A percentile compares a stretch with the other conserved stretches of the same genome.
Evolutionary conservation across 202 grass and related monocot genomes (phyloP).

Genomic region (Carex sylvatica): DNA sequence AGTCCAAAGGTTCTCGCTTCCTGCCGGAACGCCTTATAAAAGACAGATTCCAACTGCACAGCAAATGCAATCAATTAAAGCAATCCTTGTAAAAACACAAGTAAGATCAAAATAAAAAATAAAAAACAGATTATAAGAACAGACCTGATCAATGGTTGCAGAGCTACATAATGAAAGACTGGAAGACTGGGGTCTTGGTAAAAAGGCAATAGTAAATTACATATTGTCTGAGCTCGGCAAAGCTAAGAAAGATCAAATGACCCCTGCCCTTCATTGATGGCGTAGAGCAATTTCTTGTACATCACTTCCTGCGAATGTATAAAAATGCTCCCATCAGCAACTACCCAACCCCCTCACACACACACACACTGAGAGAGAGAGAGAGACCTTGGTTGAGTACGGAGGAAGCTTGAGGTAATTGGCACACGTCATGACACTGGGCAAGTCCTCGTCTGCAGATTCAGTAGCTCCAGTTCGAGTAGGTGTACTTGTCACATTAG

Average conservation of each 20-base stretch:
- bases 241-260: constrained; percentile 94
- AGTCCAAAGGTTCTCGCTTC: neutral
- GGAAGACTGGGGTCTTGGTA: constrained; percentile 9
- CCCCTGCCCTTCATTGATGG: constrained; percentile 83
- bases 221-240: neutral
- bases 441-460: constrained; percentile 75
- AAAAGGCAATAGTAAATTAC: constrained; percentile 26
- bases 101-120: neutral
- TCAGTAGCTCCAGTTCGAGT: constrained; percentile 52
- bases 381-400: constrained; percentile 76
- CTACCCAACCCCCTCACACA: neutral
- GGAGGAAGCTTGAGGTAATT: constrained; percentile 98
- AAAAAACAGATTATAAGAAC: neutral
- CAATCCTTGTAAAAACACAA: neutral
- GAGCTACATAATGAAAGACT: constrained; percentile 14
- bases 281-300: constrained; percentile 86
- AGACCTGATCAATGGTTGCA: constrained; percentile 22
- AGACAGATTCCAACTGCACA: constrained; percentile 23
- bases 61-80: neutral
- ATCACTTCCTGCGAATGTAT: constrained; percentile 58
- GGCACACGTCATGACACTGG: constrained; percentile 95
- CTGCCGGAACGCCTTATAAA: neutral
- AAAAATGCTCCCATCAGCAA: neutral
- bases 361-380: constrained; percentile 4
- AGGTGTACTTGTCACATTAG: constrained; percentile 34